Evolutionary conservation across 2,329 filamentous ascomycete genomes (phyloP), one percentile per base, ranked within the genome.

Genomic region (Beauveria sp.): DNA sequence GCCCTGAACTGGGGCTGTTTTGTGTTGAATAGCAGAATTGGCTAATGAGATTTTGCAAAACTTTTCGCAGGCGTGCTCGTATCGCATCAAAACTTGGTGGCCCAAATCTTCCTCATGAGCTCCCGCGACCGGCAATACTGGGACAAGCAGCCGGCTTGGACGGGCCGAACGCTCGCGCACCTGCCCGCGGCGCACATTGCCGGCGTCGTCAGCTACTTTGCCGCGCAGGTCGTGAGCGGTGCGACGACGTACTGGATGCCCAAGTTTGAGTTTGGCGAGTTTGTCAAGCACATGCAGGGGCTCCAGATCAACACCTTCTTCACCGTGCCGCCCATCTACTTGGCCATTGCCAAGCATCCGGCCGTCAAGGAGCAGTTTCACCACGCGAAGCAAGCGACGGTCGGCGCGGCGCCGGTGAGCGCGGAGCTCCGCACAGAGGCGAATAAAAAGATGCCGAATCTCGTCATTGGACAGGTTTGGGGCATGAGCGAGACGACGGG

Each of bases 221-320:
- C 78, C 52, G 74, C 74, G 47, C 67, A 70, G 1, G 68, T 72
- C 10, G 79, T 77, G 62, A 70, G 76, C 43, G 80, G 76, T 38
- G 77, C 77, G 3, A 70, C 74, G 1, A 75, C 82, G 3, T 87
- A 83, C 74, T 87, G 85, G 85, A 87, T 88, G 85, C 74, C 78
- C 4, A 77, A 75, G 46, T 88, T 87, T 68, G 78, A 84, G 63
- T 83, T 85, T 62, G 68, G 70, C 2, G 73, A 78, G 43, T 86
- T 88, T 67, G 75, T 86, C 58, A 71, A 74, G 45, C 79, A 85
- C 70, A 77, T 75, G 66, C 75, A 76, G 47, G 74, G 75, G 54
- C 79, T 82, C 66, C 70, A 71, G 12, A 77, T 86, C 63, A 85
- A 81, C 0, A 73, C 70, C 56, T 80, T 86, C 68, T 83, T 84